These are phyloP conservation scores for Lomentospora prolificans DNA, from an alignment of 2,329 filamentous ascomycete genomes.

Conservation along the genomic window DNA sequence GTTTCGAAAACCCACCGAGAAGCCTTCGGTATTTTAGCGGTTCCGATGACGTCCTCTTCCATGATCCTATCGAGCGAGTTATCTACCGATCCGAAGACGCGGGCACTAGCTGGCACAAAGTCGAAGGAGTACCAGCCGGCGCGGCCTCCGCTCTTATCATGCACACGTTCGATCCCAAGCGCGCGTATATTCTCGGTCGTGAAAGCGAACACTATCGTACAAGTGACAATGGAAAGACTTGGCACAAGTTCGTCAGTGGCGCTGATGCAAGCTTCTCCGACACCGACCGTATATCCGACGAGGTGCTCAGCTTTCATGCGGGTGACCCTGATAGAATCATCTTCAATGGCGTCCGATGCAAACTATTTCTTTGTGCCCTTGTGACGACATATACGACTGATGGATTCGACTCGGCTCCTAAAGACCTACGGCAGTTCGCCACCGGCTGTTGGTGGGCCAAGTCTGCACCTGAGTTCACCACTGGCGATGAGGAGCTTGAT, in stretches of 20 bases:
- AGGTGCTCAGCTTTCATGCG: conserved; percentile 68
- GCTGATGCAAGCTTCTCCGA: conserved; percentile 45
- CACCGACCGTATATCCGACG: conserved; percentile 18
- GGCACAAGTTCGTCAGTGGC: conserved; percentile 62
- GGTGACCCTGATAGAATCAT: conserved; percentile 76
- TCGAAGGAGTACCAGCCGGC: conserved; percentile 55
- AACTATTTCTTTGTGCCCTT: conserved; percentile 53
- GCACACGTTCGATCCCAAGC: conserved; percentile 68
- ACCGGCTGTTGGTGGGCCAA: conserved; percentile 84
- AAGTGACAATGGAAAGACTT: conserved; percentile 69
- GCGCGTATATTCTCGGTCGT: conserved; percentile 70
- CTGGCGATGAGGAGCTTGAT: conserved; percentile 55
- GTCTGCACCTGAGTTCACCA: conserved; percentile 61
- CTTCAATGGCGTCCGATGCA: conserved; percentile 66
- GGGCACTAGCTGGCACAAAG: conserved; percentile 63
- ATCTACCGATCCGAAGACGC: conserved; percentile 74
- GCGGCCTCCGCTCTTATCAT: conserved; percentile 54
- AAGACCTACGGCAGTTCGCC: conserved; percentile 57
- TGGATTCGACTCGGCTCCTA: conserved; percentile 62
- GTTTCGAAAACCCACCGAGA: conserved; percentile 56
- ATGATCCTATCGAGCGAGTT: conserved; percentile 52
- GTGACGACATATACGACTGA: conserved; percentile 68
- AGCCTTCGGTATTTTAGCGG: conserved; percentile 86
- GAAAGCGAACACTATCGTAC: conserved; percentile 71
- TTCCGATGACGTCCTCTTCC: conserved; percentile 70